These are phyloP conservation scores for Fragilaria crotonensis DNA, from an alignment of 108 stramenopile genomes.

Conservation along the genomic window DNA sequence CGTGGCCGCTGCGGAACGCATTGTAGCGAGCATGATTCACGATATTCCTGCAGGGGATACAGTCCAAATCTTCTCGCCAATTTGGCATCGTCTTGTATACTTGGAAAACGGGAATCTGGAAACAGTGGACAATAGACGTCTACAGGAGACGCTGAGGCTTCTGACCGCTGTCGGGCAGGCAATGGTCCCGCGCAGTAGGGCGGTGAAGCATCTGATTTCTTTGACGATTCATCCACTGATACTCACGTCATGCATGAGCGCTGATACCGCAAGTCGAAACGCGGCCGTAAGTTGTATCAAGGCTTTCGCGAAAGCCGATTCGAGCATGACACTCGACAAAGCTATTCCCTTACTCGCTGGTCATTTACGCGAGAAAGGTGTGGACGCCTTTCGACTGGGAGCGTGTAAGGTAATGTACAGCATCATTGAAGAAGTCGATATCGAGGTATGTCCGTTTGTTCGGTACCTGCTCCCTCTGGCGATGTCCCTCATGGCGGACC, in stretches of 20 bases:
- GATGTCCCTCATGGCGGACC: conserved; percentile 77
- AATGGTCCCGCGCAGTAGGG: background rate
- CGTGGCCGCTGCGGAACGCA: background rate
- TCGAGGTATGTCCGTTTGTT: conserved; percentile 54
- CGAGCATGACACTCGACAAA: background rate
- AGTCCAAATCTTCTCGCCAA: background rate
- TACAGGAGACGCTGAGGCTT: background rate
- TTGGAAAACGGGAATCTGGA: background rate
- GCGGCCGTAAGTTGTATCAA: background rate
- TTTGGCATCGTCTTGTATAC: background rate
- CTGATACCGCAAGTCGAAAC: background rate
- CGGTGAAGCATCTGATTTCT: background rate
- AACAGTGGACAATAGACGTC: background rate
- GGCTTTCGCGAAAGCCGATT: background rate
- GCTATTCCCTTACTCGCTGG: background rate
- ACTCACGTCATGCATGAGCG: background rate
- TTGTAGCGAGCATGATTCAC: background rate
- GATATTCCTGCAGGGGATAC: background rate
- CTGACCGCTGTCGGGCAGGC: background rate
- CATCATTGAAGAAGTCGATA: conserved; percentile 24
- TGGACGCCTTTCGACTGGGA: conserved; percentile 17
- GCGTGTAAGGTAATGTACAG: conserved; percentile 27
- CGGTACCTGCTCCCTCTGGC: conserved; percentile 55
- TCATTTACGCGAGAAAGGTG: background rate
- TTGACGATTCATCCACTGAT: background rate